Percentiles rank a stretch among this genome's conserved stretches.
phyloP scores from a whole-genome alignment of 208 protist species.

The Crithidia sp. region DNA sequence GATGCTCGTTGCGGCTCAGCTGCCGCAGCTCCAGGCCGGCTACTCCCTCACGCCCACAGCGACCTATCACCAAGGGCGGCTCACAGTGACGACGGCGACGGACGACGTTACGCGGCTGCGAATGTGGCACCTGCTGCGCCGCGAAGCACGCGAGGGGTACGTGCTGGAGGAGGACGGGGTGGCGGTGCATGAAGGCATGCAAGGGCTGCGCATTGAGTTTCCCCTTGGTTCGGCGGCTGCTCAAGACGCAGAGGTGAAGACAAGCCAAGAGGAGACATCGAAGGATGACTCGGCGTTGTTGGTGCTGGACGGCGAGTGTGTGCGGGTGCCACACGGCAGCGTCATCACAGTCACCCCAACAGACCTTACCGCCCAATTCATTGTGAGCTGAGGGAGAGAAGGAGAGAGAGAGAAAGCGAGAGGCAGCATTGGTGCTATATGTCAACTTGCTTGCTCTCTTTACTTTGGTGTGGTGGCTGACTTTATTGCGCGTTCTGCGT shows the following conservation, averaged over 20 bases:
- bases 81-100: slow-evolving; percentile 63
- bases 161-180: slow-evolving; percentile 88
- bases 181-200: slow-evolving; percentile 37
- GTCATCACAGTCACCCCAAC: slow-evolving; percentile 48
- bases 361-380: slow-evolving; percentile 33
- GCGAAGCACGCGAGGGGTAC: slow-evolving; percentile 63
- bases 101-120: slow-evolving; percentile 59
- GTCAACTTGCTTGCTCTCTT: too few species aligned
- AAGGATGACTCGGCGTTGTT: slow-evolving; percentile 28
- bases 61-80: slow-evolving; percentile 42
- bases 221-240: neutral
- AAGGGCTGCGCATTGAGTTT: slow-evolving; percentile 44
- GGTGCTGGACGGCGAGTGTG: slow-evolving; percentile 67
- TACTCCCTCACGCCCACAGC: slow-evolving; percentile 78
- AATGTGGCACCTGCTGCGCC: slow-evolving; percentile 80
- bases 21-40: slow-evolving; percentile 71
- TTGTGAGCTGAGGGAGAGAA: slow-evolving; percentile 35
- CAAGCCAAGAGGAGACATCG: neutral
- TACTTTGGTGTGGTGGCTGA: too few species aligned
- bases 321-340: slow-evolving; percentile 48
- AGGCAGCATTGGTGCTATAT: neutral
- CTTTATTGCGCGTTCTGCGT: too few species aligned
- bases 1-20: slow-evolving; percentile 70
- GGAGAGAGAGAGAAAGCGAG: too few species aligned
- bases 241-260: neutral